A percentile compares a stretch with the other conserved stretches of the same genome.
Conservation (phyloP, 1,284 basidiomycete genomes). For the Ustilago lituana region DNA sequence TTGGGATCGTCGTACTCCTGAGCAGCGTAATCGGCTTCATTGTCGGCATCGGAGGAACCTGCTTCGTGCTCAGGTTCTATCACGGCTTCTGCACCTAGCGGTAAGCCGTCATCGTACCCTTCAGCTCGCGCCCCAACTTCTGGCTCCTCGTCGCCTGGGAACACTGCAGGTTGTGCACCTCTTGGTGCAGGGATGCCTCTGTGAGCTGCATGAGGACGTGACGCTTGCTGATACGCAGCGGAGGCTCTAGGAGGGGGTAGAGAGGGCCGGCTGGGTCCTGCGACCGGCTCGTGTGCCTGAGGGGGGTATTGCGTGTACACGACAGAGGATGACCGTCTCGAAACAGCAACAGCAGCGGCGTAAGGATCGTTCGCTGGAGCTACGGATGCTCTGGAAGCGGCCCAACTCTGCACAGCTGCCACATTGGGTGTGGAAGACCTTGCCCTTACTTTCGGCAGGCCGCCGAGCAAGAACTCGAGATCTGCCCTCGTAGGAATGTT, state of each 20-base stretch:
- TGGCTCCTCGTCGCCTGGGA: conserved; percentile 2
- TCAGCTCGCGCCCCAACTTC: neutral
- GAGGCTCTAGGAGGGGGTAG: neutral
- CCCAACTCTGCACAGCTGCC: neutral
- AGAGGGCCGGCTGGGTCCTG: conserved; percentile 8
- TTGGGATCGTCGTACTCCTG: conserved; percentile 23
- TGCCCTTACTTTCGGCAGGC: conserved; percentile 6
- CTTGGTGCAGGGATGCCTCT: no score
- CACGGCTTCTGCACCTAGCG: conserved; percentile 26
- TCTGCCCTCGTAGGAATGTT: conserved; percentile 22
- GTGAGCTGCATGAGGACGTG: no score
- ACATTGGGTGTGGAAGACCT: conserved; percentile 4
- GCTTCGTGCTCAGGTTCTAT: conserved; percentile 24
- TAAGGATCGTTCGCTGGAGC: neutral
- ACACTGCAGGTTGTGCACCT: no score
- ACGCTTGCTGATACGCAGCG: neutral
- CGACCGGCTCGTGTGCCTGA: neutral
- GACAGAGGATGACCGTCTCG: neutral
- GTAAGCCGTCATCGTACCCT: conserved; percentile 21
- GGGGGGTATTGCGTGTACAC: neutral
- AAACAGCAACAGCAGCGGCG: neutral
- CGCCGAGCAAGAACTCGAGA: conserved; percentile 30
- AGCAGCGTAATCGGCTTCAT: conserved; percentile 5
- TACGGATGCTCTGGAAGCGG: neutral
- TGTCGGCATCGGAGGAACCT: conserved; percentile 16